phyloP scores from a whole-genome alignment of 345 rosid species.

The Luvunga scandens region DNA sequence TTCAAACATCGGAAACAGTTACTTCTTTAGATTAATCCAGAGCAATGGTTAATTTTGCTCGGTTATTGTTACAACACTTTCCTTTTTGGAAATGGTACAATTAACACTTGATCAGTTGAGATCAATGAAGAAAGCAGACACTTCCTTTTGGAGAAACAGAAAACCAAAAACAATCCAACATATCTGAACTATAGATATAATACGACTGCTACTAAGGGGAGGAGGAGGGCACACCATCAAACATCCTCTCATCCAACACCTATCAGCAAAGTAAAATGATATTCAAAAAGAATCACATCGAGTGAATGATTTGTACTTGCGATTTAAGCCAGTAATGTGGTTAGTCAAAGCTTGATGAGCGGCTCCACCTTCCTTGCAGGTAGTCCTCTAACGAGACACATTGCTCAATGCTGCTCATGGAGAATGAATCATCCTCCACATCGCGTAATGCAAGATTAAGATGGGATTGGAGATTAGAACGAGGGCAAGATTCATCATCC shows the following conservation, averaged over 20 bases:
- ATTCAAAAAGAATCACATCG: constrained; percentile 12
- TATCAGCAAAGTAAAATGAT: constrained; percentile 18
- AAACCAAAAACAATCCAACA: not conserved
- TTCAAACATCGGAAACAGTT: not conserved
- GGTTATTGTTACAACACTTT: constrained; percentile 7
- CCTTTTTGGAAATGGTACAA: not conserved
- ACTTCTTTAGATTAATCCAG: not conserved
- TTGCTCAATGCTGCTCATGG: constrained; percentile 68
- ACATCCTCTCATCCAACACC: constrained; percentile 78
- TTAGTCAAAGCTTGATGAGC: constrained; percentile 87
- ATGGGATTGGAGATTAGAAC: constrained; percentile 71
- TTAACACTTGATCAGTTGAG: constrained; percentile 22
- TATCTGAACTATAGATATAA: not conserved
- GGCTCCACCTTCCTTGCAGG: constrained; percentile 87
- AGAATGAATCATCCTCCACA: constrained; percentile 66
- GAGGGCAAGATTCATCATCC: constrained; percentile 49
- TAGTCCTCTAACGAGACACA: constrained; percentile 76
- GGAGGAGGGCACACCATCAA: constrained; percentile 70
- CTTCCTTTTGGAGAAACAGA: not conserved
- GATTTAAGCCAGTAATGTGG: not conserved
- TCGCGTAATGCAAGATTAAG: constrained; percentile 78
- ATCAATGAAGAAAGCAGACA: constrained; percentile 13
- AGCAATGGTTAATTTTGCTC: not conserved
- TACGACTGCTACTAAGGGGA: constrained; percentile 27
- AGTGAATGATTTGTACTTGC: not conserved